These are phyloP conservation scores for Mucor ambiguus DNA, from an alignment of 371 early-diverging fungal genomes.

Conservation along the genomic window DNA sequence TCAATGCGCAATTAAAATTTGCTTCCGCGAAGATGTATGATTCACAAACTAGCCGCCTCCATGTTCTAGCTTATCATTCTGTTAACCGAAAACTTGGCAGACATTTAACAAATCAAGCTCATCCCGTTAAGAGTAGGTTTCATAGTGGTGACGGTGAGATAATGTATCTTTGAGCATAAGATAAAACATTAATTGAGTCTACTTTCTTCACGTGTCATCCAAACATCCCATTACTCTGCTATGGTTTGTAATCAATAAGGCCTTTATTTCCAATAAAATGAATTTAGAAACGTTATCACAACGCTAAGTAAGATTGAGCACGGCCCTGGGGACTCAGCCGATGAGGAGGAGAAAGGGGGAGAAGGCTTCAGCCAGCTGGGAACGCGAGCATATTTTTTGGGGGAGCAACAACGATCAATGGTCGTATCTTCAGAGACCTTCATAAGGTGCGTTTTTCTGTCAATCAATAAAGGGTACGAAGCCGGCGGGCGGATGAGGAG, in stretches of 20 bases:
- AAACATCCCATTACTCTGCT: neutral
- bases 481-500: neutral
- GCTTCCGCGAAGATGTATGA: no score
- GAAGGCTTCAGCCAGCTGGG: neutral
- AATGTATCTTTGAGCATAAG: no score
- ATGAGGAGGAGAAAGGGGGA: neutral
- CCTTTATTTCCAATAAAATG: neutral
- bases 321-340: neutral
- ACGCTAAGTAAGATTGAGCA: neutral
- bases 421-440: neutral
- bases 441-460: neutral
- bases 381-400: neutral
- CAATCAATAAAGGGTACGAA: neutral
- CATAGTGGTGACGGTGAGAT: no score
- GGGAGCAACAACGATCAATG: neutral
- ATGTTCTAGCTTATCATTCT: no score
- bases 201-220: neutral
- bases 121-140: no score
- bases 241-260: neutral
- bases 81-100: no score
- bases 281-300: neutral
- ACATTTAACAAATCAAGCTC: no score
- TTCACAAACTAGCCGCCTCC: no score
- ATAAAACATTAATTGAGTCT: no score
- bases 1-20: no score